Percentiles rank a stretch among this genome's conserved stretches.
These are phyloP conservation scores for Cylindrodendrum hubeiense DNA, from an alignment of 2,329 filamentous ascomycete species.

Conservation along the genomic window DNA sequence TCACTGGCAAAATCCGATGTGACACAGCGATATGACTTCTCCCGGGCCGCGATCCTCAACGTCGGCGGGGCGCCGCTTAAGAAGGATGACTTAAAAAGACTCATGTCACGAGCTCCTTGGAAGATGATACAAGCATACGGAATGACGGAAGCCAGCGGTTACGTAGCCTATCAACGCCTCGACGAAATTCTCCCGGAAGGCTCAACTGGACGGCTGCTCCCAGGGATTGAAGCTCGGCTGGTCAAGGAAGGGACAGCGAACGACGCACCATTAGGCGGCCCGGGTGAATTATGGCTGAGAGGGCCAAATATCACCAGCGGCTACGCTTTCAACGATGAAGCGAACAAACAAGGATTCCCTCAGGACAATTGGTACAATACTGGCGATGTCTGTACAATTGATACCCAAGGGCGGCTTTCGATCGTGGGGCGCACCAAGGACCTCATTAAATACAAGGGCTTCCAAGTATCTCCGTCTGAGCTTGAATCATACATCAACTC, in stretches of 20 bases:
- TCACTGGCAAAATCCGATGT: slow-evolving; percentile 52
- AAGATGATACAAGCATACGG: slow-evolving; percentile 57
- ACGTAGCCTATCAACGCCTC: slow-evolving; percentile 55
- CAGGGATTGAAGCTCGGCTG: slow-evolving; percentile 54
- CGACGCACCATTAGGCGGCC: slow-evolving; percentile 50
- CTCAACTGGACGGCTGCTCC: slow-evolving; percentile 51
- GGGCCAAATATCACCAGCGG: slow-evolving; percentile 58
- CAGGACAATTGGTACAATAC: slow-evolving; percentile 58
- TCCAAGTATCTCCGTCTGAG: slow-evolving; percentile 54
- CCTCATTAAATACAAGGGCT: slow-evolving; percentile 58
- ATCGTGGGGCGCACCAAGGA: slow-evolving; percentile 56
- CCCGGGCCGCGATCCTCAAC: slow-evolving; percentile 50
- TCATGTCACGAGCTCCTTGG: slow-evolving; percentile 51
- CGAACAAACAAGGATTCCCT: slow-evolving; percentile 53
- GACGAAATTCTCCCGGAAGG: slow-evolving; percentile 49
- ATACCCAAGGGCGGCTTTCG: slow-evolving; percentile 46
- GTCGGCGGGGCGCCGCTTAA: slow-evolving; percentile 52
- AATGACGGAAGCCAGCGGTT: slow-evolving; percentile 59
- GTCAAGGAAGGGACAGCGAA: slow-evolving; percentile 52
- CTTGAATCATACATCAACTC: slow-evolving; percentile 52
- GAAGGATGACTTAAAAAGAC: slow-evolving; percentile 47
- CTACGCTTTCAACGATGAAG: slow-evolving; percentile 56
- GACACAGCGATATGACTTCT: slow-evolving; percentile 52
- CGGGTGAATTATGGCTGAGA: slow-evolving; percentile 58
- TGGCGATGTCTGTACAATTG: slow-evolving; percentile 57